Conservation (phyloP, 2,329 filamentous ascomycete genomes). For the Atkinsonella texensis region DNA sequence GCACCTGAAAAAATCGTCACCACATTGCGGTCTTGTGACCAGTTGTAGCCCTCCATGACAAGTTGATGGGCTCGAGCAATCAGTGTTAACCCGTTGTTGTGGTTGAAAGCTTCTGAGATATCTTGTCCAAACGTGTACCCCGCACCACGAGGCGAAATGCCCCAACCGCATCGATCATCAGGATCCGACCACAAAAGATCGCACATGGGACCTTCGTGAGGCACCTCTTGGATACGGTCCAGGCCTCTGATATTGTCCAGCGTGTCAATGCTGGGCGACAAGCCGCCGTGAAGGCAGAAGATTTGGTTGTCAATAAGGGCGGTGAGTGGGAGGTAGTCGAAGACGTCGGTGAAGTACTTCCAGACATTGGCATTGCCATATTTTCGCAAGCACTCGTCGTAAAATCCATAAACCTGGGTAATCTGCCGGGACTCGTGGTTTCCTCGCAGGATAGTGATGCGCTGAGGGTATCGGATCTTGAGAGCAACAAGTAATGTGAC, state of each 20-base stretch:
- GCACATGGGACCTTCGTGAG: slow-evolving; percentile 96
- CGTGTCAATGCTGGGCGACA: slow-evolving; percentile 92
- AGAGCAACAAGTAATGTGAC: slow-evolving; percentile 91
- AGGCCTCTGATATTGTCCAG: slow-evolving; percentile 91
- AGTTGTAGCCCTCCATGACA: slow-evolving; percentile 99
- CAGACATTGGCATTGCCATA: slow-evolving; percentile 98
- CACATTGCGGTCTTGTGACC: slow-evolving; percentile 96
- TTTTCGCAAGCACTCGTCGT: slow-evolving; percentile 97
- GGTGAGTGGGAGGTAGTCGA: slow-evolving; percentile 94
- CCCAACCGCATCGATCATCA: slow-evolving; percentile 92
- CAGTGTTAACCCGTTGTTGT: slow-evolving; percentile 93
- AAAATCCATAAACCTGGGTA: slow-evolving; percentile 98
- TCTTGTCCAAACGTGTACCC: slow-evolving; percentile 95
- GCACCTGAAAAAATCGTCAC: slow-evolving; percentile 96
- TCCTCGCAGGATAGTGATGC: slow-evolving; percentile 95
- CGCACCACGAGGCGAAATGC: slow-evolving; percentile 86
- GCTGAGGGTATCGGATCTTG: slow-evolving; percentile 95
- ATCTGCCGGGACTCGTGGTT: slow-evolving; percentile 99
- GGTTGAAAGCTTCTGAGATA: slow-evolving; percentile 97
- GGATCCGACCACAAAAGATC: slow-evolving; percentile 97
- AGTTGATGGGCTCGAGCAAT: slow-evolving; percentile 95
- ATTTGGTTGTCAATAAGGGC: slow-evolving; percentile 99
- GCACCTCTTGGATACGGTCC: slow-evolving; percentile 95
- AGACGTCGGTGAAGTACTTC: slow-evolving; percentile 98
- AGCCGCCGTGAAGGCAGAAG: slow-evolving; percentile 93